These are phyloP conservation scores for Neophaeococcomyces aloes DNA, from an alignment of 2,329 filamentous ascomycete genomes.

Conservation along the genomic window DNA sequence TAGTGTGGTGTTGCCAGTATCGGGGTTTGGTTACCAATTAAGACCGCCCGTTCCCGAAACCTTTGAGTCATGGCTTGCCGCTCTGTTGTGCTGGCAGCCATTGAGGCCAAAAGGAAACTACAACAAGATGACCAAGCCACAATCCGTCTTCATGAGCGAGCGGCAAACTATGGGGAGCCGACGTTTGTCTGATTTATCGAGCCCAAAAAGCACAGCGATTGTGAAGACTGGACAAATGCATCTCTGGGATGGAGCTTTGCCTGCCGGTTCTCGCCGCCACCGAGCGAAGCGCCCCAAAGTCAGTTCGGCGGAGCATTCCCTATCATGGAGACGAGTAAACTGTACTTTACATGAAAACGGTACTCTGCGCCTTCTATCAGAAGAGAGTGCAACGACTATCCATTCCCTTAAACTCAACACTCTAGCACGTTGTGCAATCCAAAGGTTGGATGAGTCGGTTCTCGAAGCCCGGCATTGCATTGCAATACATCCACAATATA, in stretches of 20 bases:
- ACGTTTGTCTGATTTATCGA: conserved; percentile 37
- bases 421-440: conserved; percentile 78
- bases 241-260: conserved; percentile 68
- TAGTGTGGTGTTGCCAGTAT: conserved; percentile 39
- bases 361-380: conserved; percentile 80
- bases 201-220: conserved; percentile 63
- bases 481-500: conserved; percentile 89
- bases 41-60: conserved; percentile 41
- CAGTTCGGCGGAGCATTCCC: not conserved
- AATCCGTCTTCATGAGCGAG: conserved; percentile 35
- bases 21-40: conserved; percentile 38
- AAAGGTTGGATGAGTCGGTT: conserved; percentile 81
- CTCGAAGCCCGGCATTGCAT: conserved; percentile 89
- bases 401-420: conserved; percentile 80
- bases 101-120: conserved; percentile 40
- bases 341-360: conserved; percentile 93
- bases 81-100: conserved; percentile 42
- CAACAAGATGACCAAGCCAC: conserved; percentile 41
- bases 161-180: conserved; percentile 34
- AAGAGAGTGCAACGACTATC: conserved; percentile 69
- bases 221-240: conserved; percentile 92
- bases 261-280: conserved; percentile 17
- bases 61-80: conserved; percentile 43
- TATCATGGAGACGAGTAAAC: conserved; percentile 71
- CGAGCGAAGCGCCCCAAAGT: not conserved